Conservation (phyloP, 805 yeast genomes). For the Spathaspora hagerdaliae region DNA sequence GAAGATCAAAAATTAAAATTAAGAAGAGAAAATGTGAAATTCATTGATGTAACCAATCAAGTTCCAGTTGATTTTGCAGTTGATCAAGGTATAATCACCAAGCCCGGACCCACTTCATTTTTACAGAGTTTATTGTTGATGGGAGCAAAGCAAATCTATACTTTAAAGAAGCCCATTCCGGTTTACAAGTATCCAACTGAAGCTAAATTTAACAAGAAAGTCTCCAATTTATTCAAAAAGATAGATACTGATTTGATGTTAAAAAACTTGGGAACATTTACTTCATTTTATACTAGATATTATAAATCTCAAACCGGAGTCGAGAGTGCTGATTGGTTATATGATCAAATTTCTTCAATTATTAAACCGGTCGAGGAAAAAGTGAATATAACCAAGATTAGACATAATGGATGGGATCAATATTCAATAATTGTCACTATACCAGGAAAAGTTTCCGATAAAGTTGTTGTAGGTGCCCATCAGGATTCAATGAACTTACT, state of each 20-base stretch:
- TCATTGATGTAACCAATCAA: conserved; percentile 62
- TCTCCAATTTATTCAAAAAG: conserved; percentile 36
- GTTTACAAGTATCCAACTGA: conserved; percentile 51
- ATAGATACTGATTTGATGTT: conserved; percentile 49
- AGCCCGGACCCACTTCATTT: conserved; percentile 6
- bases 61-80: conserved; percentile 34
- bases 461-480: conserved; percentile 83
- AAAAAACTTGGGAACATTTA: conserved; percentile 53
- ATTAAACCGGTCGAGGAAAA: conserved; percentile 18
- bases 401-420: conserved; percentile 74
- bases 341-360: conserved; percentile 43
- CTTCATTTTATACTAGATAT: conserved; percentile 72
- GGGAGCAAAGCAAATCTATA: conserved; percentile 24
- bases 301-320: conserved; percentile 70
- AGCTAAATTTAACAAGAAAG: conserved; percentile 31
- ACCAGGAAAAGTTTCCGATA: conserved; percentile 45
- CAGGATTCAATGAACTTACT: conserved; percentile 78
- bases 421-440: conserved; percentile 68
- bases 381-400: conserved; percentile 44
- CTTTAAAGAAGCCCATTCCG: conserved; percentile 22
- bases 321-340: conserved; percentile 70
- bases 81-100: conserved; percentile 17
- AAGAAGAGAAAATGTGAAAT: conserved; percentile 44
- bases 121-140: conserved; percentile 12
- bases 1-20: conserved; percentile 34